Evolutionary conservation across 2,329 filamentous ascomycete species (phyloP).

Genomic region (Chaetomium sp.): DNA sequence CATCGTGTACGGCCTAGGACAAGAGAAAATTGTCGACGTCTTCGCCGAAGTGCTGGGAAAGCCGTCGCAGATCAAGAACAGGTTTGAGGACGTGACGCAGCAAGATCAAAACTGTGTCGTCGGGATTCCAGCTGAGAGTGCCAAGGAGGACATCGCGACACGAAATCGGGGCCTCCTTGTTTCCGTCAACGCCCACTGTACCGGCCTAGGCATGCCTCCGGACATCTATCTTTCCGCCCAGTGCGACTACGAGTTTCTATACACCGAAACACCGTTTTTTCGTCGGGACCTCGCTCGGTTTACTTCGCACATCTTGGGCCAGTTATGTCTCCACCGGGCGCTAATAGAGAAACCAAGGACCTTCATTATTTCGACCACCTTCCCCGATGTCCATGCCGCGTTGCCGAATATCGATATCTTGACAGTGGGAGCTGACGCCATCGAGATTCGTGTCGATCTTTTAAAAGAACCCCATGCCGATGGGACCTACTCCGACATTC

Average conservation of each 20-base stretch:
- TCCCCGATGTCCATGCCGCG: conserved; percentile 76
- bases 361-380: conserved; percentile 82
- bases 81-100: conserved; percentile 47
- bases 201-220: conserved; percentile 64
- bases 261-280: conserved; percentile 65
- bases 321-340: conserved; percentile 70
- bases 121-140: conserved; percentile 53
- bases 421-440: conserved; percentile 78
- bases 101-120: conserved; percentile 60
- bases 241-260: conserved; percentile 84
- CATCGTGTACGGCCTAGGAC: conserved; percentile 63
- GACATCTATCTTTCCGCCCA: conserved; percentile 56
- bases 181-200: conserved; percentile 69
- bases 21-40: conserved; percentile 66
- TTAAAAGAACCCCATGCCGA: conserved; percentile 63
- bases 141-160: conserved; percentile 51
- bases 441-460: conserved; percentile 78
- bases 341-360: conserved; percentile 72
- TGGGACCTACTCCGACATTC: conserved; percentile 57
- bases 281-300: conserved; percentile 73
- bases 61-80: conserved; percentile 53
- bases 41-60: conserved; percentile 77
- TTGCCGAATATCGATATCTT: conserved; percentile 80
- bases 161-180: conserved; percentile 55
- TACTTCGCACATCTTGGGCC: conserved; percentile 70